A percentile compares a stretch with the other conserved stretches of the same genome.
phyloP scores from a whole-genome alignment of 768 basidiomycete species.

The Lactifluus subvellereus region DNA sequence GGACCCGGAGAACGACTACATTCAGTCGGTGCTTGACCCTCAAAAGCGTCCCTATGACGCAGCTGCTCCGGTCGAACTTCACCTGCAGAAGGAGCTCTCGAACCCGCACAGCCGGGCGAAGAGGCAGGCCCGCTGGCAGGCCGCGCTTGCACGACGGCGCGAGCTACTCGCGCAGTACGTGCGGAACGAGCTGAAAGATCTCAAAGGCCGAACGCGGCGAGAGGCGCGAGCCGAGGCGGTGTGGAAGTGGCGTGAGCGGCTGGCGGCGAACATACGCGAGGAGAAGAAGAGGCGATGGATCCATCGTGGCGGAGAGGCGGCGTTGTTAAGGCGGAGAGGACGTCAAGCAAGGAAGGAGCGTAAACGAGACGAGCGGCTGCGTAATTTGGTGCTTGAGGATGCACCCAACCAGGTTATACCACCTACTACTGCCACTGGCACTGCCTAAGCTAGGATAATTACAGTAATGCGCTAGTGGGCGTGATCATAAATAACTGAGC shows the following conservation, averaged over 20 bases:
- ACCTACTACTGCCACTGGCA: not conserved
- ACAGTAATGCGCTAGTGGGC: too few species aligned
- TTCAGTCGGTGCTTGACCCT: conserved; percentile 45
- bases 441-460: not conserved
- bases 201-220: conserved; percentile 53
- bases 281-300: conserved; percentile 55
- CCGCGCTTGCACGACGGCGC: conserved; percentile 42
- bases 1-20: conserved; percentile 49
- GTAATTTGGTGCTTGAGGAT: conserved; percentile 29
- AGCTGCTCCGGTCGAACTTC: conserved; percentile 56
- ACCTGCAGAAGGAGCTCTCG: conserved; percentile 62
- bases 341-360: conserved; percentile 30
- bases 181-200: conserved; percentile 40
- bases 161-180: conserved; percentile 49
- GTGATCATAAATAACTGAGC: too few species aligned
- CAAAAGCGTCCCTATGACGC: conserved; percentile 42
- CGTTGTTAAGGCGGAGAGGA: conserved; percentile 24
- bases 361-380: conserved; percentile 29
- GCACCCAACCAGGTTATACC: conserved; percentile 33
- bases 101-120: conserved; percentile 82
- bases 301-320: conserved; percentile 32
- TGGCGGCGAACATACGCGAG: conserved; percentile 53
- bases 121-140: conserved; percentile 73
- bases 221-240: conserved; percentile 69
- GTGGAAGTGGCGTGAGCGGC: conserved; percentile 61